These are phyloP conservation scores for Phytophthora pluvialis DNA, from an alignment of 352 stramenopile species.

Conservation along the genomic window DNA sequence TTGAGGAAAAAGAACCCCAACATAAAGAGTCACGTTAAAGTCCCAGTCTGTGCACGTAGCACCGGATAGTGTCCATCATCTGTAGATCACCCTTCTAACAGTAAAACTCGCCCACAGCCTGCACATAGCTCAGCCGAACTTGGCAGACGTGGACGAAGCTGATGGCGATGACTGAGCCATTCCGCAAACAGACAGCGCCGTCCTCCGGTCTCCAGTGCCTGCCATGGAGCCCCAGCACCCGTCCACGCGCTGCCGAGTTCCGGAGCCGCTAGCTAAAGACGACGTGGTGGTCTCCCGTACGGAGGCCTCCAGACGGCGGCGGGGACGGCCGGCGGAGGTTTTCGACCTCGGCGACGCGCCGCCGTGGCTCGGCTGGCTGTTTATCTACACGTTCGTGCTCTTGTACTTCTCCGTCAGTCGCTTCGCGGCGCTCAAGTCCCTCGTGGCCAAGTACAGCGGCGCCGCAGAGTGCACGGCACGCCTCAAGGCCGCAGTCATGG, in stretches of 20 bases:
- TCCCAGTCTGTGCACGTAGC: neutral
- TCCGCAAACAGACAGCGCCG: neutral
- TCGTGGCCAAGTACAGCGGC: slow-evolving; percentile 30
- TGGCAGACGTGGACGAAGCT: slow-evolving; percentile 6
- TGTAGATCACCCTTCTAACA: neutral
- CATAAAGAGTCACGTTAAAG: too few species aligned
- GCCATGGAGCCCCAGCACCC: neutral
- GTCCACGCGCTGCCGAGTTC: slow-evolving; percentile 2
- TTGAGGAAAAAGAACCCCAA: slow-evolving; percentile 2
- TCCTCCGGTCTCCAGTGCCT: neutral
- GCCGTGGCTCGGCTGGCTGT: slow-evolving; percentile 26
- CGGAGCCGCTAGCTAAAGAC: neutral
- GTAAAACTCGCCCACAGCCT: neutral
- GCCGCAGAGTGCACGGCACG: slow-evolving; percentile 4
- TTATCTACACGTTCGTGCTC: slow-evolving; percentile 28
- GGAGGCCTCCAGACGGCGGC: slow-evolving; percentile 10
- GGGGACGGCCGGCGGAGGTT: neutral
- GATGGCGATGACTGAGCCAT: slow-evolving; percentile 9
- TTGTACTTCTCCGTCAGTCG: slow-evolving; percentile 29
- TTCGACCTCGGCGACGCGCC: slow-evolving; percentile 9
- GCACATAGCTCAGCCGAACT: neutral
- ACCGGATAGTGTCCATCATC: neutral
- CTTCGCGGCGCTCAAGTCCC: slow-evolving; percentile 21
- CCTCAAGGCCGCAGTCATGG: slow-evolving; percentile 25
- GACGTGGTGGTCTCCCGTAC: too few species aligned